Evolutionary conservation across 2,329 filamentous ascomycete genomes (phyloP), one percentile per base, ranked within the genome.

Genomic region (Orbilia brochopaga): DNA sequence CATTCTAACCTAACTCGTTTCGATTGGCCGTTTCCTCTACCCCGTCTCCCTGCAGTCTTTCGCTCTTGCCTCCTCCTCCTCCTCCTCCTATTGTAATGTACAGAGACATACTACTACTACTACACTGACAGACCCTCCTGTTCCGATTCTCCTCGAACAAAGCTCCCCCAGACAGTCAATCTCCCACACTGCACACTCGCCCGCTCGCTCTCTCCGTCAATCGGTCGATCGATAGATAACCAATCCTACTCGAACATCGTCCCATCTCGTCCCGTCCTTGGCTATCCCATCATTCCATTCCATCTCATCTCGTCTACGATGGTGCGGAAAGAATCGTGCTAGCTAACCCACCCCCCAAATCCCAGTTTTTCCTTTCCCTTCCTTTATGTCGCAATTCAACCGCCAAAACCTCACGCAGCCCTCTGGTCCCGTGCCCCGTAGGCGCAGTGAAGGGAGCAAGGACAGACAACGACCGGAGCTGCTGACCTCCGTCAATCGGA

Each of bases 381-480:
- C 56, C 42, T 56, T 69, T 64, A 65, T 65, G 67, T 72, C 67
- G 67, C 67, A 72, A 72, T 57, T 60, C 55, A 72, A 72, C 67
- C 60, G 51, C 51, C 67, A 72, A 65, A 72, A 72, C 60, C 67
- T 72, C 67, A 52, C 60, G 50, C 66, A 70, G 67, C 67, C 67
- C 30, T 65, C 60, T 72, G 67, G 60, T 58, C 67, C 67, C 52
- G 67, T 72, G 62, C 67, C 67, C 54, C 67, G 67, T 61, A 72
- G 67, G 67, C 67, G 67, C 64, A 72, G 67, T 55, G 67, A 72
- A 65, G 67, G 67, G 60, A 72, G 67, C 60, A 72, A 72, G 61
- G 67, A 72, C 57, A 53, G 67, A 57, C 67, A 72, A 56, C 67
- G 67, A 50, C 67, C 67, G 59, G 67, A 72, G 60, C 67, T 72